These are phyloP conservation scores for Vigna reflexopilosa DNA, from an alignment of 306 rosid species.

Conservation along the genomic window DNA sequence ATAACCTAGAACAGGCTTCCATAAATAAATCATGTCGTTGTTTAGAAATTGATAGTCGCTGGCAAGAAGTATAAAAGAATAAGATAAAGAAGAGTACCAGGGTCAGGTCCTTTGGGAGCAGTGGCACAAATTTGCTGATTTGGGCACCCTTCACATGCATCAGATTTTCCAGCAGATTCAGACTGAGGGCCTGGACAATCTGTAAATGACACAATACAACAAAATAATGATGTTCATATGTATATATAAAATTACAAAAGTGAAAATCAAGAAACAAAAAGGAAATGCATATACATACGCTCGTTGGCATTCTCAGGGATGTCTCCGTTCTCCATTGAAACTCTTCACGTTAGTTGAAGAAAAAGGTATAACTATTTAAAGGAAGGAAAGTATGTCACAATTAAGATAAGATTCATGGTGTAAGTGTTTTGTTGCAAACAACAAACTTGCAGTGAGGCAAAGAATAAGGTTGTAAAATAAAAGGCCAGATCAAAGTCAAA, in stretches of 20 bases:
- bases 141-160: slow-evolving; percentile 86
- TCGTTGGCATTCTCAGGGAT: slow-evolving; percentile 88
- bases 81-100: slow-evolving; percentile 55
- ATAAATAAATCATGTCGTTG: slow-evolving; percentile 12
- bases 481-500: not conserved
- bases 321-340: slow-evolving; percentile 72
- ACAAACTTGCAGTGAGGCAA: slow-evolving; percentile 15
- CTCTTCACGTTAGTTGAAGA: slow-evolving; percentile 5
- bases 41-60: not conserved
- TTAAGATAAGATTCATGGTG: not conserved
- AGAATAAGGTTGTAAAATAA: not conserved
- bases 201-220: slow-evolving; percentile 40
- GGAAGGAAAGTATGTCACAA: not conserved
- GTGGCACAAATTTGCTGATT: slow-evolving; percentile 90
- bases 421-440: slow-evolving; percentile 9
- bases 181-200: slow-evolving; percentile 94
- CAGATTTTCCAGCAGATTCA: slow-evolving; percentile 87
- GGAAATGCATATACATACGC: slow-evolving; percentile 56
- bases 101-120: slow-evolving; percentile 96
- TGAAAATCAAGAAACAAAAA: not conserved
- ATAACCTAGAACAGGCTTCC: not conserved
- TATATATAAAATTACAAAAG: not conserved
- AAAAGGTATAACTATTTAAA: not conserved
- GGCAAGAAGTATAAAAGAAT: slow-evolving; percentile 16
- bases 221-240: slow-evolving; percentile 11